phyloP scores from a whole-genome alignment of 2,329 filamentous ascomycete species.

The Leptoxyphium fumago region DNA sequence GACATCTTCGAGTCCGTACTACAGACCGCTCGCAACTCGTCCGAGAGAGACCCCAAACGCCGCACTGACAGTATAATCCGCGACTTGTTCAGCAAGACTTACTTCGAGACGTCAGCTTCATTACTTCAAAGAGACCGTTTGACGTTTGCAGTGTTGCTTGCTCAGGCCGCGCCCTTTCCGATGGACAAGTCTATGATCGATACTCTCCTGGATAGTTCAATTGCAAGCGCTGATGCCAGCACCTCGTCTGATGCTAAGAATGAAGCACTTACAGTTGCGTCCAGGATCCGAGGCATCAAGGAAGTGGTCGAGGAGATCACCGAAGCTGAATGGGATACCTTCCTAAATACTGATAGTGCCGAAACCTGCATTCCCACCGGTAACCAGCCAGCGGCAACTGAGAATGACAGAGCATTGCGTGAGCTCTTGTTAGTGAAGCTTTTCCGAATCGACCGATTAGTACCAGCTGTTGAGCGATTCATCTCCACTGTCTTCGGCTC shows the following conservation, averaged over 20 bases:
- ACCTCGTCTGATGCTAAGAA: slow-evolving; percentile 49
- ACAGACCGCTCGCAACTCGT: slow-evolving; percentile 62
- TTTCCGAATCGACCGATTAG: slow-evolving; percentile 88
- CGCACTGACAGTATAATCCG: slow-evolving; percentile 83
- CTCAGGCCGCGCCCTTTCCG: slow-evolving; percentile 86
- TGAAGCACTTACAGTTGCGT: slow-evolving; percentile 53
- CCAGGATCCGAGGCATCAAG: slow-evolving; percentile 58
- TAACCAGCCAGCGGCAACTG: slow-evolving; percentile 43
- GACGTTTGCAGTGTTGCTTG: slow-evolving; percentile 85
- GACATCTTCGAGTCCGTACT: slow-evolving; percentile 94
- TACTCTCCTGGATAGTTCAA: slow-evolving; percentile 61
- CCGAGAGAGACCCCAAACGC: slow-evolving; percentile 39
- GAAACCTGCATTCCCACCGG: slow-evolving; percentile 68
- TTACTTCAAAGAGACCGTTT: slow-evolving; percentile 88
- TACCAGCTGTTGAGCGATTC: slow-evolving; percentile 85
- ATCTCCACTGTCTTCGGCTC: slow-evolving; percentile 72
- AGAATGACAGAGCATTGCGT: slow-evolving; percentile 61
- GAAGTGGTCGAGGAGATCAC: slow-evolving; percentile 50
- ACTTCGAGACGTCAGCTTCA: slow-evolving; percentile 84
- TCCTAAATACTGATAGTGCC: slow-evolving; percentile 72
- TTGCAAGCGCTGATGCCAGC: slow-evolving; percentile 67
- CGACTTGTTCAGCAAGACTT: slow-evolving; percentile 81
- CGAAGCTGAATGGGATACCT: slow-evolving; percentile 58
- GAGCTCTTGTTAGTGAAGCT: slow-evolving; percentile 86
- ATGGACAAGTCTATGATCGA: slow-evolving; percentile 90